phyloP scores from a whole-genome alignment of 805 yeast genomes.

The Ogataea polymorpha region DNA sequence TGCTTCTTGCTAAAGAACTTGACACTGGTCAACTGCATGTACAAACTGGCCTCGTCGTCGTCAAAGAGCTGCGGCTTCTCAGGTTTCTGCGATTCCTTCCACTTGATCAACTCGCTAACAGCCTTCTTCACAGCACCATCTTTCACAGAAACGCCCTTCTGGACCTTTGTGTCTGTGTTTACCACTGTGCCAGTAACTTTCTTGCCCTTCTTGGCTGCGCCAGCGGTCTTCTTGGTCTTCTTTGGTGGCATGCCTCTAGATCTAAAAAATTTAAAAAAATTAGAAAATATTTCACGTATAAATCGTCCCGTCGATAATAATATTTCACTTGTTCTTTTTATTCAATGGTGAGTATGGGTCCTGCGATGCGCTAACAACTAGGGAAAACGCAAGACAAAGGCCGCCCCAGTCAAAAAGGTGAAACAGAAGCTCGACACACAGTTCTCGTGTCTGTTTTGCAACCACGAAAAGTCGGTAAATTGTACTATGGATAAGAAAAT shows the following conservation, averaged over 20 bases:
- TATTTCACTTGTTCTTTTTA: not conserved
- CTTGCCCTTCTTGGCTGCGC: slow-evolving; percentile 19
- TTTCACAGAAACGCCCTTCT: slow-evolving; percentile 23
- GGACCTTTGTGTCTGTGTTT: slow-evolving; percentile 45
- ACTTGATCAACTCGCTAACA: slow-evolving; percentile 63
- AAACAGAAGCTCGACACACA: slow-evolving; percentile 78
- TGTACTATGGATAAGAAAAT: slow-evolving; percentile 86
- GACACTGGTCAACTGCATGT: slow-evolving; percentile 61
- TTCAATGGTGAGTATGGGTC: slow-evolving; percentile 6
- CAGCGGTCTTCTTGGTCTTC: slow-evolving; percentile 15
- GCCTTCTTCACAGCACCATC: slow-evolving; percentile 44
- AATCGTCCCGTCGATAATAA: slow-evolving; percentile 8
- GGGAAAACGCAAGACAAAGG: slow-evolving; percentile 70
- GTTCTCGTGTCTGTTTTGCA: slow-evolving; percentile 90
- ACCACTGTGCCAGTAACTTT: slow-evolving; percentile 13
- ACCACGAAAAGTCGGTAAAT: slow-evolving; percentile 88
- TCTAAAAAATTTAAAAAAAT: slow-evolving; percentile 7
- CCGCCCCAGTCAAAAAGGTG: slow-evolving; percentile 75
- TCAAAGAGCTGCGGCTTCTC: slow-evolving; percentile 54
- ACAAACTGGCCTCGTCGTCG: slow-evolving; percentile 53
- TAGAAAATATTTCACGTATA: not conserved
- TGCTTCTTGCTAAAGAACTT: slow-evolving; percentile 60
- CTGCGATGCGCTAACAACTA: slow-evolving; percentile 6
- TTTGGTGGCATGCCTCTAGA: slow-evolving; percentile 21
- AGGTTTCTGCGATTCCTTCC: slow-evolving; percentile 36